Evolutionary conservation across 2,329 filamentous ascomycete species (phyloP).

Genomic region (Aspergillus oerlinghausenensis): DNA sequence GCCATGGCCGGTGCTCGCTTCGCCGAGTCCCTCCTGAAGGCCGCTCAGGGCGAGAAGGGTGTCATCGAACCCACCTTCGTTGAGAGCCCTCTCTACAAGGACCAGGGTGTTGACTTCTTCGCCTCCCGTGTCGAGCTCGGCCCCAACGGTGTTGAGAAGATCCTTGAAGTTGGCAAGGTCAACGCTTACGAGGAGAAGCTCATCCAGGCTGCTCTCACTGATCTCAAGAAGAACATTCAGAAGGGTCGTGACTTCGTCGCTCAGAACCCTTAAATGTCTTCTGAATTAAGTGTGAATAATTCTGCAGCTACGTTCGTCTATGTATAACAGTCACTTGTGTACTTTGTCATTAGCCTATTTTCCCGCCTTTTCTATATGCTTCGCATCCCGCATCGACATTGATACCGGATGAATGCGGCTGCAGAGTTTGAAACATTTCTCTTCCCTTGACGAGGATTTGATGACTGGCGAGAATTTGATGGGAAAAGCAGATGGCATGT

Average conservation of each 20-base stretch:
- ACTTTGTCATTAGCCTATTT: constrained; percentile 13
- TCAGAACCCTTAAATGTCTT: constrained; percentile 47
- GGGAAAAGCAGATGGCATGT: constrained; percentile 4
- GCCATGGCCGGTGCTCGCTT: constrained; percentile 84
- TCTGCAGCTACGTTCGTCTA: constrained; percentile 18
- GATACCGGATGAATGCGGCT: constrained; percentile 21
- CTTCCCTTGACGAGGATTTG: neutral
- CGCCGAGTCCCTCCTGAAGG: constrained; percentile 90
- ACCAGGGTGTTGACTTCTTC: constrained; percentile 97
- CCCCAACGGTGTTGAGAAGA: constrained; percentile 92
- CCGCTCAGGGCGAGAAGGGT: constrained; percentile 87
- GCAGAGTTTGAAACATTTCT: constrained; percentile 7
- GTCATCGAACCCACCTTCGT: constrained; percentile 96
- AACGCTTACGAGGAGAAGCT: constrained; percentile 84
- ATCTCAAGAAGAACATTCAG: constrained; percentile 71
- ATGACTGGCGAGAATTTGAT: neutral
- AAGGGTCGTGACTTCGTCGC: constrained; percentile 68
- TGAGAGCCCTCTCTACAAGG: constrained; percentile 96
- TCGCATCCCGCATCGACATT: constrained; percentile 14
- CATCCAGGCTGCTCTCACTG: constrained; percentile 75
- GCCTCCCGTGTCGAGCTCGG: constrained; percentile 92
- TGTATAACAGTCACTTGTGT: constrained; percentile 25
- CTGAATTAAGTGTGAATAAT: constrained; percentile 11
- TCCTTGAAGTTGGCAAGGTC: constrained; percentile 79
- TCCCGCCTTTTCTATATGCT: constrained; percentile 8